These are phyloP conservation scores for Trypanosoma melophagium DNA, from an alignment of 208 protist species.

Conservation along the genomic window DNA sequence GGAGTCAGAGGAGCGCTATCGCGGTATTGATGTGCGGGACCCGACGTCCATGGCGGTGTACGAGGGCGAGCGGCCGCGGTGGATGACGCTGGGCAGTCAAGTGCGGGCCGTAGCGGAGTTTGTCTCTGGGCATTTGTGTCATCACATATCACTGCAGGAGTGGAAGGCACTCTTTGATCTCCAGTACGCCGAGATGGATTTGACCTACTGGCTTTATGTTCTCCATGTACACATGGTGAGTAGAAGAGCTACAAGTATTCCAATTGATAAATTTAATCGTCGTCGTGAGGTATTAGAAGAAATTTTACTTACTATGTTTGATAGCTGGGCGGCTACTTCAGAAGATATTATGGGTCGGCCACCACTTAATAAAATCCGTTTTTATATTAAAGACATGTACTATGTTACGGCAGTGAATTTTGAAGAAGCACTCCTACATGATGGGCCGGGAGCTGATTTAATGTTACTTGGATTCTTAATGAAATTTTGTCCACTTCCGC, in stretches of 20 bases:
- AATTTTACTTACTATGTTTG: constrained; percentile 85
- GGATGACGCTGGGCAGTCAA: constrained; percentile 83
- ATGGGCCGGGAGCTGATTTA: constrained; percentile 78
- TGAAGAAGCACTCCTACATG: constrained; percentile 84
- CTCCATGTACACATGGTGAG: constrained; percentile 85
- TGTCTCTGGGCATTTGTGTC: constrained; percentile 86
- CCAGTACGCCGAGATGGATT: constrained; percentile 88
- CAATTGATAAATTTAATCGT: constrained; percentile 84
- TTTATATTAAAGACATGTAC: constrained; percentile 91
- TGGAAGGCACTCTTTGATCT: constrained; percentile 86
- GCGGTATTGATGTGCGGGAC: constrained; percentile 80
- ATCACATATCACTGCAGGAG: constrained; percentile 82
- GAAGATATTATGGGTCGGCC: constrained; percentile 88
- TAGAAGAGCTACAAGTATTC: constrained; percentile 79
- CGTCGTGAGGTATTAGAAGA: constrained; percentile 88
- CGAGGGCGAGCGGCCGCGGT: constrained; percentile 73
- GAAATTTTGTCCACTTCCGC: constrained; percentile 86
- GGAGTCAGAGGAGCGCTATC: constrained; percentile 73
- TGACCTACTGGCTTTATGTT: constrained; percentile 90
- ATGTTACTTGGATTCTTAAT: constrained; percentile 88
- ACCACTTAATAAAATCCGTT: constrained; percentile 84
- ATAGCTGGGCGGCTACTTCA: constrained; percentile 78
- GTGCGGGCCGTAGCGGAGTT: constrained; percentile 86
- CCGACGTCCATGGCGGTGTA: constrained; percentile 81
- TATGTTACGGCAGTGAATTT: constrained; percentile 90